Percentiles rank a stretch among this genome's conserved stretches.
Evolutionary conservation across 768 basidiomycete species (phyloP).

Genomic region (Tremella mesenterica): DNA sequence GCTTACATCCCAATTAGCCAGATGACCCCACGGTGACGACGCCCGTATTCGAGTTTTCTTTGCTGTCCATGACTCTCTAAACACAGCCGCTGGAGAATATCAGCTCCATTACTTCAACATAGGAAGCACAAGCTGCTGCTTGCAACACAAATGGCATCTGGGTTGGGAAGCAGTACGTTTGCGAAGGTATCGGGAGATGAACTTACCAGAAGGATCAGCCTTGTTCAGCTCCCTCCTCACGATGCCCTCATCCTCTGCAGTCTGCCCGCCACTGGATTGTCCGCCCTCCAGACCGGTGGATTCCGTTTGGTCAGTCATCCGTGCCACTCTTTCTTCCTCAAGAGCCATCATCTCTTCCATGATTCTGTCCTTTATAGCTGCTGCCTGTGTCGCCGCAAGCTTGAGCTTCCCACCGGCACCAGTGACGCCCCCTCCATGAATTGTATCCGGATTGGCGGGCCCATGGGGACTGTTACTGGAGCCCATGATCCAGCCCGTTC

Average conservation of each 20-base stretch:
- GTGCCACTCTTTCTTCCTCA: conserved; percentile 91
- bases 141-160: neutral
- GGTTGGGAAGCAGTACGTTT: neutral
- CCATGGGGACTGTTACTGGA: conserved; percentile 5
- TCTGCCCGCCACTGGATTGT: conserved; percentile 43
- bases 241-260: conserved; percentile 83
- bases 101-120: no score
- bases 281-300: conserved; percentile 29
- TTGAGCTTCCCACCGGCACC: conserved; percentile 63
- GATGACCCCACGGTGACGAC: conserved; percentile 88
- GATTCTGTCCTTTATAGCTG: conserved; percentile 84
- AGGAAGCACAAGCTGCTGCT: neutral
- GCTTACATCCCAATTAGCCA: conserved; percentile 57
- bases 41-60: conserved; percentile 95
- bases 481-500: conserved; percentile 52
- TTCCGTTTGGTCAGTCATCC: conserved; percentile 55
- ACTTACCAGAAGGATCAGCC: conserved; percentile 73
- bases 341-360: conserved; percentile 98
- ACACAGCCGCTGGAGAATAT: conserved; percentile 58
- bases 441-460: conserved; percentile 1
- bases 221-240: conserved; percentile 88
- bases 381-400: conserved; percentile 59
- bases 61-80: conserved; percentile 86
- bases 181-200: no score
- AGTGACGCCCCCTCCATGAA: no score